Base-by-base conservation (phyloP, 1,139 yeast species). In the Scheffersomyces quercinus region DNA sequence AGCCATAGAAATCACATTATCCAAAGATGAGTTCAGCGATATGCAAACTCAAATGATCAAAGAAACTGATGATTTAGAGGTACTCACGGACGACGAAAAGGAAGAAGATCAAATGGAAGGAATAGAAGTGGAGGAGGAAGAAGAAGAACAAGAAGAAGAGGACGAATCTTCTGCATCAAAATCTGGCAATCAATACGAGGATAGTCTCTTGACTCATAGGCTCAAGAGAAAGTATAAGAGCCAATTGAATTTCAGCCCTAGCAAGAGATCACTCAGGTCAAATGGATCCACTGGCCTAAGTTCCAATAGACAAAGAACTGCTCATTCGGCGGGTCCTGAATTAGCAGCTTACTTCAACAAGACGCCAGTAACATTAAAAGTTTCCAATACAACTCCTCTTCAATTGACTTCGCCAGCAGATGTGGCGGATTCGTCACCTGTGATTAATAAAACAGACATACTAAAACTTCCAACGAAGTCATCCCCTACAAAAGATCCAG, bases 381-480 rank as follows among this genome's bases (percentile, higher is more conserved):
- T 16, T 24, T 49, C 49, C n/a, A 43, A 42, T 16, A 42, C 48
- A 6, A 46, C 41, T 14, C 52, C 47, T 4, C 36, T 44, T 4
- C 40, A 48, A 8, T 28, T 49, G 20, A 51, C 47, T 4, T 48
- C 51, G 11, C 49, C 52, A 1, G 41, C 44, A 7, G 53, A 46
- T 31, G 39, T 53, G 3, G 52, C 48, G 6, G 55, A 51, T 28
- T 51, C 55, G 2, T 53, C 57, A 12, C 57, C 57, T 1, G 45
- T 48, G 5, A 41, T 50, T 5, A 40, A 39, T 9, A 20, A 15
- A 5, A 31, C 40, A 1, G 48, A 47, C 24, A 32, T 45, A 7
- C 47, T 47, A 4, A 37, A 40, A n/a, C 39, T 46, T 7, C 47
- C 44, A 7, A 42, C 47, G 1, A 38, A 37, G 14, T 50, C 53